A percentile compares a stretch with the other conserved stretches of the same genome.
phyloP scores from a whole-genome alignment of 148 eudicot species.

The Amaranthus cruentus region DNA sequence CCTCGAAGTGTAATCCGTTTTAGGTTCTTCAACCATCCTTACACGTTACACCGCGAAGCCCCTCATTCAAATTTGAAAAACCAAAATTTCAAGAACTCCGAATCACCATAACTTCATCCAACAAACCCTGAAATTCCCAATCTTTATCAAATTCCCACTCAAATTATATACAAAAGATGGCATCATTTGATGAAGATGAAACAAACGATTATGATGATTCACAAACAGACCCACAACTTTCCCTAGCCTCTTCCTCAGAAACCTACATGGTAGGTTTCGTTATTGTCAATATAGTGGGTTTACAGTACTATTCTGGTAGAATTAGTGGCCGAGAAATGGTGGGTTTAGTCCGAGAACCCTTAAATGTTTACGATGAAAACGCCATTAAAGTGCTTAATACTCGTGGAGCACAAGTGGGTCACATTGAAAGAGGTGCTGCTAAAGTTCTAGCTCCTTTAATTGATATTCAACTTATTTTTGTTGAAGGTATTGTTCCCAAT shows the following conservation, averaged over 20 bases:
- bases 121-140: not conserved
- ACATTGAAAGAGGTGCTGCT: conserved; percentile 50
- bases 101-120: not conserved
- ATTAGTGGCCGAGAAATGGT: conserved; percentile 74
- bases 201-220: conserved; percentile 6
- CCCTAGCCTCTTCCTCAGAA: conserved; percentile 41
- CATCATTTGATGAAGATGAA: conserved; percentile 16
- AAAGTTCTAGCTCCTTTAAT: conserved; percentile 65
- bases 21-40: too few relatives aligned
- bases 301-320: conserved; percentile 52
- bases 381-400: conserved; percentile 77
- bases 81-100: not conserved
- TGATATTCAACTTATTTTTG: conserved; percentile 34
- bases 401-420: conserved; percentile 60
- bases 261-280: conserved; percentile 68
- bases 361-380: conserved; percentile 50
- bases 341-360: conserved; percentile 65
- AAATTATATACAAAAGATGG: conserved; percentile 9
- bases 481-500: conserved; percentile 79
- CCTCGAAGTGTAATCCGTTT: too few relatives aligned
- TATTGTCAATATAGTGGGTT: conserved; percentile 64
- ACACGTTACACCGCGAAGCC: too few relatives aligned
- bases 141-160: not conserved
- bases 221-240: conserved; percentile 24
- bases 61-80: not conserved